Conservation (phyloP, 768 basidiomycete genomes). For the Coprinopsis cinerea region DNA sequence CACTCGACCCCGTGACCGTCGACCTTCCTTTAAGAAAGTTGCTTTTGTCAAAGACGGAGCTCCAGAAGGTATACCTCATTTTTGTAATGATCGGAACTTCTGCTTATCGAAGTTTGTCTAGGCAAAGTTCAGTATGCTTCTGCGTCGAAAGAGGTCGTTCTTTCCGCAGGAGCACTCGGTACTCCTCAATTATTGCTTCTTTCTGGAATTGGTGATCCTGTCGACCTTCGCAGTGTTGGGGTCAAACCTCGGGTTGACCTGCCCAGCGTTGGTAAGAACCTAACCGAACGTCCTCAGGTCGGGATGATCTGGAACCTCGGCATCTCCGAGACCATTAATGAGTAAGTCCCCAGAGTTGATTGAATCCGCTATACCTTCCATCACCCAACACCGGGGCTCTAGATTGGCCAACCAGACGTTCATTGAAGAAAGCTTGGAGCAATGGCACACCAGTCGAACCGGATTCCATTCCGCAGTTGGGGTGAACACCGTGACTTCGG, state of each 20-base stretch:
- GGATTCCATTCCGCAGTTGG: no score
- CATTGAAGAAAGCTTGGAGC: no score
- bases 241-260: slow-evolving; percentile 15
- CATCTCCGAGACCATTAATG: slow-evolving; percentile 8
- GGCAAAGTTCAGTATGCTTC: slow-evolving; percentile 21
- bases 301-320: slow-evolving; percentile 13
- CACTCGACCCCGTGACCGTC: not conserved
- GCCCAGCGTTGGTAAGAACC: slow-evolving; percentile 19
- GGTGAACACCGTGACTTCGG: no score
- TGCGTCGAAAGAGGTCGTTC: slow-evolving; percentile 44
- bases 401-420: no score
- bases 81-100: not conserved
- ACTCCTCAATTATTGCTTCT: slow-evolving; percentile 18
- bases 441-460: no score
- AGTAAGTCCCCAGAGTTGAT: no score
- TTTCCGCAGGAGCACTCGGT: slow-evolving; percentile 23
- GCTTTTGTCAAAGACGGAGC: no score
- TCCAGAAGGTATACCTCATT: not conserved
- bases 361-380: no score
- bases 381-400: no score
- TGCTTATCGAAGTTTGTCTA: no score
- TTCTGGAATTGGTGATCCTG: slow-evolving; percentile 18
- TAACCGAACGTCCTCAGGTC: slow-evolving; percentile 17
- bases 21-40: not conserved
- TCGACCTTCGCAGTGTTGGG: slow-evolving; percentile 12